Base-by-base conservation (phyloP, 192 early-diverging fungal genomes). In the Coemansia sp. region DNA sequence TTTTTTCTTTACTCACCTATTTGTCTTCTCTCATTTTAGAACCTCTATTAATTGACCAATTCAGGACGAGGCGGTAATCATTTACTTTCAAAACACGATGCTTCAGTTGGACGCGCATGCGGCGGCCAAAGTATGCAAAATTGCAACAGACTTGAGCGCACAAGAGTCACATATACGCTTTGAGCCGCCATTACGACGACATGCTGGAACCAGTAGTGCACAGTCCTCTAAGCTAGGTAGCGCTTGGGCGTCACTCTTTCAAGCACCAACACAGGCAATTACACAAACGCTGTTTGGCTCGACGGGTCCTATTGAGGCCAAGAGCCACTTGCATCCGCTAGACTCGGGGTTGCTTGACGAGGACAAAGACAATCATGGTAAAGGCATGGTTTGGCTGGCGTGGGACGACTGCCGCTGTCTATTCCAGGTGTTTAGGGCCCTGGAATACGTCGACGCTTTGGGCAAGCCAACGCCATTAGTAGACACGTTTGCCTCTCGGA, bases 401-500 rank as follows among this genome's bases (percentile, higher is more conserved):
- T 84, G 81, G 81, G 74, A 73, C 68, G 81, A 84, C 41, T 79
- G 76, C 62, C 76, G 77, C 3, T 47, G 77, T 10, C 66, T 84
- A 31, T 66, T 58, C 46, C 65, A 67, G 20, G 74, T 74, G 22
- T 84, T 84, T 41, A 64, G 71, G 5, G 15, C 47, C 53, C 50
- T 84, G 22, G 81, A 84, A 68, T 84, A 79, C 38, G 81, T 84
- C 8, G 81, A 79, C 24, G 64, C 47, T 3, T 40, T 41, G 29
- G 81, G 76, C 0, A 70, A 75, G 77, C 81, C 81, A 1, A 84
- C 81, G 5, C 60, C 76, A 31, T 43, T 84, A 29, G 77, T 84
- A 1, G 76, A 79, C 62, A 69, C 72, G 12, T 72, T 69, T 62
- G 81, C 75, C 53, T 78, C 81, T 33, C 73, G 81, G 16, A 58